phyloP scores from a whole-genome alignment of 2,329 filamentous ascomycete species.

The Trichoderma atrobrunneum region DNA sequence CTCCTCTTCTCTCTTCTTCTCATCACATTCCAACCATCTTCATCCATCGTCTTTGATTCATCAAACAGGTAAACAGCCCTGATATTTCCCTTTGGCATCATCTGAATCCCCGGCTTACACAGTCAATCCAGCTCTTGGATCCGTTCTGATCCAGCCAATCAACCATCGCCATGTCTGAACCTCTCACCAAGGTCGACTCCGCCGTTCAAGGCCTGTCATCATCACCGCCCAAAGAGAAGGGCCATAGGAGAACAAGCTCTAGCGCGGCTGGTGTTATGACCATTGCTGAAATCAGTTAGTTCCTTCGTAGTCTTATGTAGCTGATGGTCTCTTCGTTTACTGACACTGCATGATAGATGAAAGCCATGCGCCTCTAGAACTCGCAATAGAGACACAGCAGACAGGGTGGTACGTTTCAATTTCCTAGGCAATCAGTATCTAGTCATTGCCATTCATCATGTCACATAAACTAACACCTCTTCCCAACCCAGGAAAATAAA shows the following conservation, averaged over 20 bases:
- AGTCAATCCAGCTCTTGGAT: not conserved
- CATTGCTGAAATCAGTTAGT: conserved; percentile 80
- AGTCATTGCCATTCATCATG: not conserved
- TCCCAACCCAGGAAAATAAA: conserved; percentile 77
- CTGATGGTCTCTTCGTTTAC: not conserved
- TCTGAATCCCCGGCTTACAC: not conserved
- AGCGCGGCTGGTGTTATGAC: conserved; percentile 65
- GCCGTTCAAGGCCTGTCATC: conserved; percentile 76
- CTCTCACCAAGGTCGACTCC: conserved; percentile 86
- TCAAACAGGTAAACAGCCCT: not conserved
- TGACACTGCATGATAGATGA: conserved; percentile 55
- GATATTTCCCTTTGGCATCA: not conserved
- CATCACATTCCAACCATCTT: conserved; percentile 26
- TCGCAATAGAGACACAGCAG: conserved; percentile 80
- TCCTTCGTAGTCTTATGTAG: not conserved
- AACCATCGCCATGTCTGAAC: conserved; percentile 40
- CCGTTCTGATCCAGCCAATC: conserved; percentile 18
- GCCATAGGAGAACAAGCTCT: conserved; percentile 69
- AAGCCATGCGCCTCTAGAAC: conserved; percentile 66
- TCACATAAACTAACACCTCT: not conserved
- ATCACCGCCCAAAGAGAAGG: conserved; percentile 65
- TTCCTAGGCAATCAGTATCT: not conserved
- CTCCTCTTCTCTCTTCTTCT: conserved; percentile 26
- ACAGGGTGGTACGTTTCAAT: conserved; percentile 67
- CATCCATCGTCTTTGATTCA: not conserved